Conservation (phyloP, 1,139 yeast species). For the Kurtzmaniella quercitrusa region DNA sequence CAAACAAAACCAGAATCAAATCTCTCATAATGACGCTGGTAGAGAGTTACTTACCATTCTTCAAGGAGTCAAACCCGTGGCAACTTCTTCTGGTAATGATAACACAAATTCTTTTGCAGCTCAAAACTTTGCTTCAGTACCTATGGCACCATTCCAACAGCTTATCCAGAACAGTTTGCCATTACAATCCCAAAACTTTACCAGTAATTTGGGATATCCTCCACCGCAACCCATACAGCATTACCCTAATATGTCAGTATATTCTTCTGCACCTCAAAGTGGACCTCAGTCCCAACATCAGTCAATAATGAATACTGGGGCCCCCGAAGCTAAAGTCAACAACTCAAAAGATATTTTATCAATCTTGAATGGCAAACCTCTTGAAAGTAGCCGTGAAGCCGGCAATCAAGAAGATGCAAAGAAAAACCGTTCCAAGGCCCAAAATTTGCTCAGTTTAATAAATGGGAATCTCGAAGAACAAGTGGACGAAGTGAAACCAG, state of each 20-base stretch:
- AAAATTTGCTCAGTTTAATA: constrained; percentile 36
- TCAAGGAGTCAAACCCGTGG: constrained; percentile 39
- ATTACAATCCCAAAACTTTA: constrained; percentile 29
- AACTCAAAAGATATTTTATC: constrained; percentile 53
- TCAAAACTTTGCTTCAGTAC: constrained; percentile 7
- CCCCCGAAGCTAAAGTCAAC: constrained; percentile 8
- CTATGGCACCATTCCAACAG: constrained; percentile 8
- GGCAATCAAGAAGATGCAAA: constrained; percentile 16
- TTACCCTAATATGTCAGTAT: constrained; percentile 7
- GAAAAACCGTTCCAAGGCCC: constrained; percentile 35
- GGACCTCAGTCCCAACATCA: constrained; percentile 40
- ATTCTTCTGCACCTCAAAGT: constrained; percentile 41
- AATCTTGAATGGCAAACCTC: constrained; percentile 36
- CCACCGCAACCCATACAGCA: constrained; percentile 8
- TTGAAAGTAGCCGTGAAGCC: constrained; percentile 13
- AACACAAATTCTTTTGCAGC: constrained; percentile 7
- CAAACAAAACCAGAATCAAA: constrained; percentile 23
- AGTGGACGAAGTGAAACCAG: constrained; percentile 6
- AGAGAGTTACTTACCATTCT: constrained; percentile 67
- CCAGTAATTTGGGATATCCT: constrained; percentile 11
- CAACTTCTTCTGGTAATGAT: not conserved
- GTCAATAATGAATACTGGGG: constrained; percentile 15
- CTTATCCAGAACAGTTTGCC: constrained; percentile 24
- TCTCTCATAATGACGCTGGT: constrained; percentile 53
- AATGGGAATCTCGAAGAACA: constrained; percentile 14